phyloP scores from a whole-genome alignment of 495 filamentous ascomycete genomes.

The Durotheca rogersii region DNA sequence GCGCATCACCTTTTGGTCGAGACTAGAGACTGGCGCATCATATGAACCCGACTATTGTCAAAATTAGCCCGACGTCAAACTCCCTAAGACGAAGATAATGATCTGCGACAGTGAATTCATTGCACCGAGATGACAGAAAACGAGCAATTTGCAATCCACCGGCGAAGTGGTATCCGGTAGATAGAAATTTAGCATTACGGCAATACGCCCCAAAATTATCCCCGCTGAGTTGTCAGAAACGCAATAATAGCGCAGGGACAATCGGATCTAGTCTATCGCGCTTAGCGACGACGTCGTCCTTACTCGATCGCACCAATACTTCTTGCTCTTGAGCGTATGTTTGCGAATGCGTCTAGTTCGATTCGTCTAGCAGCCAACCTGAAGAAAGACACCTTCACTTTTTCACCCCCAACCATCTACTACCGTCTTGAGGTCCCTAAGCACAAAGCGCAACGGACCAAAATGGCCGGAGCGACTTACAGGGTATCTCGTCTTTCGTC shows the following conservation, averaged over 20 bases:
- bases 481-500: slow-evolving; percentile 2
- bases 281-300: not conserved
- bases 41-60: slow-evolving; percentile 2
- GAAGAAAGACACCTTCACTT: too few relatives aligned
- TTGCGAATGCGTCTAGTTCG: slow-evolving; percentile 10
- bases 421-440: not conserved
- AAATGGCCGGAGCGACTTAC: slow-evolving; percentile 13
- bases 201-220: too few relatives aligned
- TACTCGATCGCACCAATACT: slow-evolving; percentile 10
- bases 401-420: not conserved
- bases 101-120: not conserved
- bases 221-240: too few relatives aligned
- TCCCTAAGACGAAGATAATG: not conserved
- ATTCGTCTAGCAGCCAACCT: slow-evolving; percentile 3
- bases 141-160: too few relatives aligned
- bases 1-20: slow-evolving; percentile 23
- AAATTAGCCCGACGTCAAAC: slow-evolving; percentile 26
- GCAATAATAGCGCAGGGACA: not conserved
- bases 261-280: not conserved
- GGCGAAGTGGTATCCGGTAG: not conserved
- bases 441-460: slow-evolving; percentile 4
- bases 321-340: slow-evolving; percentile 20
- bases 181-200: too few relatives aligned
- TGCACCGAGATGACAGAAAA: too few relatives aligned
- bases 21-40: slow-evolving; percentile 5